Percentiles rank a stretch among this genome's conserved stretches.
phyloP scores from a whole-genome alignment of 176 grass and related monocot genomes.

The Avena eriantha region DNA sequence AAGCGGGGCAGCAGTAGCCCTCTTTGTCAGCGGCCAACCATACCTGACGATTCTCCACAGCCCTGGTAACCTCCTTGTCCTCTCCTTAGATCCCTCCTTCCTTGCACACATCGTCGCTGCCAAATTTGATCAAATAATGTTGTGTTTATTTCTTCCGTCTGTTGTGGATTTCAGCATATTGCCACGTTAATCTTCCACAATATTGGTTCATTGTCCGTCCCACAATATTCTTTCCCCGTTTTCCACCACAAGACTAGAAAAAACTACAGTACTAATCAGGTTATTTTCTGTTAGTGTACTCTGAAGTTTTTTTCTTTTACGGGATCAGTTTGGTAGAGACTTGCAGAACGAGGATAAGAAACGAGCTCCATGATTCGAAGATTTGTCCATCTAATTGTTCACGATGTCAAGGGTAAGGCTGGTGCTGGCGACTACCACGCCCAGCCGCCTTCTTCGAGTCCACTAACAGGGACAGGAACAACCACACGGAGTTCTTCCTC shows the following conservation, averaged over 20 bases:
- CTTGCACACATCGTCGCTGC: neutral
- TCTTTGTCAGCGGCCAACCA: neutral
- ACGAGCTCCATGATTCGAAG: conserved; percentile 1
- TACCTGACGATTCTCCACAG: neutral
- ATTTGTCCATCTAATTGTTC: conserved; percentile 15
- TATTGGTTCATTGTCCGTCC: neutral
- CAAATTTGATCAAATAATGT: too few relatives aligned
- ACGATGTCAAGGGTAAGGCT: neutral
- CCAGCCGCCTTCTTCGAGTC: neutral
- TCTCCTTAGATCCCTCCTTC: neutral
- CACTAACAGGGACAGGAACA: neutral
- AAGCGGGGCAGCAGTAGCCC: too few relatives aligned
- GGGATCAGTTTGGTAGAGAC: neutral
- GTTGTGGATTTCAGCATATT: neutral
- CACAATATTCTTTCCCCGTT: neutral
- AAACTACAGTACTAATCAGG: neutral
- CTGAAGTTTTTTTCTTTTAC: too few relatives aligned
- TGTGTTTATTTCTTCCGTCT: too few relatives aligned
- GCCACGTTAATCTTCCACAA: neutral
- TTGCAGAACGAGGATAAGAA: neutral
- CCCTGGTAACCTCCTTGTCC: neutral
- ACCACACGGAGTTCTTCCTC: neutral
- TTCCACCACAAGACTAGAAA: neutral
- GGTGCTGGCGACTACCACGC: conserved; percentile 1
- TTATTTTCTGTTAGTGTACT: too few relatives aligned